Percentiles rank a stretch among this genome's conserved stretches.
phyloP scores from a whole-genome alignment of 306 rosid species.

The Canavalia ensiformis region DNA sequence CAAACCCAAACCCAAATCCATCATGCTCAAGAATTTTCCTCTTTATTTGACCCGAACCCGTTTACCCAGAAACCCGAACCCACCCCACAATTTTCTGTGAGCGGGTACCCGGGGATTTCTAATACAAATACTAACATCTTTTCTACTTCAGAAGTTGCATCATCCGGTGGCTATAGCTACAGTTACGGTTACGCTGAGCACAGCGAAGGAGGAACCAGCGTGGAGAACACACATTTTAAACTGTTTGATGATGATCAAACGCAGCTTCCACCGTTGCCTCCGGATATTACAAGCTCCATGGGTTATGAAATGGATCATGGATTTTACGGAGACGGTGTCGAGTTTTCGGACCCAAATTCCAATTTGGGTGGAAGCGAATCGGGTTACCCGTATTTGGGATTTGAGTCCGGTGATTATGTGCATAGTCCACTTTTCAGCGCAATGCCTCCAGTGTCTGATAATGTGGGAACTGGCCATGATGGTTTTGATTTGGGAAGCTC shows the following conservation, averaged over 20 bases:
- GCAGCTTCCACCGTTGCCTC: slow-evolving; percentile 68
- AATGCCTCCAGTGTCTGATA: slow-evolving; percentile 48
- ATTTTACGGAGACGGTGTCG: background rate
- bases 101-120: background rate
- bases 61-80: slow-evolving; percentile 32
- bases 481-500: slow-evolving; percentile 47
- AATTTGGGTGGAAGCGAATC: background rate
- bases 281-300: slow-evolving; percentile 59
- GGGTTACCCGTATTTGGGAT: slow-evolving; percentile 8
- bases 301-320: slow-evolving; percentile 43
- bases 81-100: background rate
- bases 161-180: slow-evolving; percentile 20
- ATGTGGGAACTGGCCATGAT: slow-evolving; percentile 22
- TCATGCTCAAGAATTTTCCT: background rate
- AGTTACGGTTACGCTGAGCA: background rate
- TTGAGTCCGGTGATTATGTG: slow-evolving; percentile 30
- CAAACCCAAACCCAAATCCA: slow-evolving; percentile 24
- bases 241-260: slow-evolving; percentile 33
- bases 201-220: background rate
- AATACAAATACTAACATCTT: background rate
- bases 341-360: background rate
- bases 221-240: slow-evolving; percentile 29
- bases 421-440: slow-evolving; percentile 50
- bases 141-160: background rate
- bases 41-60: background rate